Base-by-base conservation (phyloP, 352 stramenopile species). In the Aphanomyces euteiches region DNA sequence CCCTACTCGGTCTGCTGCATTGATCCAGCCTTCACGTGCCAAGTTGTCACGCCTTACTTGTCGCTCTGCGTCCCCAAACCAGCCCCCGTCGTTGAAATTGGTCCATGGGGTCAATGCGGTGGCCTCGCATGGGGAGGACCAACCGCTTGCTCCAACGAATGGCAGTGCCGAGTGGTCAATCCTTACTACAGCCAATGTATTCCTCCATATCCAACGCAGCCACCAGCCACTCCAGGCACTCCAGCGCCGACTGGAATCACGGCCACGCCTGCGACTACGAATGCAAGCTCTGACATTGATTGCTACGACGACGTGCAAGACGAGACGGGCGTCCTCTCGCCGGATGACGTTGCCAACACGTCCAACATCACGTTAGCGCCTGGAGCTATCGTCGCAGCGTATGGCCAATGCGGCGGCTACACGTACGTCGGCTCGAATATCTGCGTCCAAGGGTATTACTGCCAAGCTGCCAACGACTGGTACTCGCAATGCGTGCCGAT, bases 401-500 rank as follows among this genome's bases (percentile, higher is more conserved):
- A 69, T 60, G 64, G 43, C n/a, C 64, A 70, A 47, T 70, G 64
- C 21, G 64, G 64, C 5, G 64, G 64, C 13, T 34, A 43, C 15
- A 10, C 41, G 21, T 61, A 58, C 15, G 19, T 40, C 13, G 64
- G 64, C 8, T 21, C 28, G 10, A 61, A 36, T 13, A 41, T 19
- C 7, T 70, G 64, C 64, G 64, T 63, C n/a, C 43, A 54, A 34
- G 64, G 64, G 5, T 41, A n/a, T 12, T 45, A 70, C n/a, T 70
- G 64, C 64, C 15, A 47, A 3, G 4, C 53, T 1, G n/a, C 28
- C 17, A 61, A 61, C 28, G 17, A 63, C 3, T 61, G 61, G 47
- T 70, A 53, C 40, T 70, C 34, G 3, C 64, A 70, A 40, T 70
- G 64, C n/a, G 43, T 54, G 10, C 64, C 64, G 7, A 69, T 69